Evolutionary conservation across 768 basidiomycete genomes (phyloP).

Genomic region (Podaxis carcinomalis): DNA sequence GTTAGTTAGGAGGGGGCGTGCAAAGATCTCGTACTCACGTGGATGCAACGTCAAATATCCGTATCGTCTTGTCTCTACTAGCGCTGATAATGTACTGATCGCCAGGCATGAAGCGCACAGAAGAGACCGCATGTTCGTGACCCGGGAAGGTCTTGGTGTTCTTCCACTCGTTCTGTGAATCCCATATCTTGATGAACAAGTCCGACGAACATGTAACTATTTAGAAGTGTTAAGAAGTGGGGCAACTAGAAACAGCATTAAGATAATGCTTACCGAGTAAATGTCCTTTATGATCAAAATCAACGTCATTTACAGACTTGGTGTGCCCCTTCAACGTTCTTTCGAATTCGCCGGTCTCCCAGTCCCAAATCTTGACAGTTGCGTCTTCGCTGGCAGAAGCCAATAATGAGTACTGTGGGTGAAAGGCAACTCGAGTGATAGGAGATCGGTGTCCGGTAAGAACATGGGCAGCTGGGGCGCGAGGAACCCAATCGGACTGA

Average conservation of each 20-base stretch:
- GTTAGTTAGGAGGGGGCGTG: conserved; percentile 5
- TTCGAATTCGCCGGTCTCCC: conserved; percentile 94
- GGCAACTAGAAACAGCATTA: background rate
- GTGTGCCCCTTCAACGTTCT: conserved; percentile 91
- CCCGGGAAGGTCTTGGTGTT: conserved; percentile 83
- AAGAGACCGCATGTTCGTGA: conserved; percentile 89
- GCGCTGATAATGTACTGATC: conserved; percentile 83
- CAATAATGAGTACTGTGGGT: conserved; percentile 77
- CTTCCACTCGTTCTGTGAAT: conserved; percentile 85
- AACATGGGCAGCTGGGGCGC: conserved; percentile 76
- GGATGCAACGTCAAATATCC: conserved; percentile 82
- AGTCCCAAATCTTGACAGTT: conserved; percentile 93
- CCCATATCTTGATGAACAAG: conserved; percentile 91
- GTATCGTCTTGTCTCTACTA: conserved; percentile 82
- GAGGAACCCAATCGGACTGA: conserved; percentile 84
- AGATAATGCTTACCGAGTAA: conserved; percentile 55
- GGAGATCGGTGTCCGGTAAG: conserved; percentile 73
- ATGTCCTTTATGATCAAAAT: conserved; percentile 85
- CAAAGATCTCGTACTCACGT: conserved; percentile 48
- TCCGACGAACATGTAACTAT: conserved; percentile 75
- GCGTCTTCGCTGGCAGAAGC: conserved; percentile 88
- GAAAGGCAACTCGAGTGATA: conserved; percentile 79
- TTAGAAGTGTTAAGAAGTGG: conserved; percentile 9
- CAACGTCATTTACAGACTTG: conserved; percentile 80
- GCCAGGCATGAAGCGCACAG: conserved; percentile 79